phyloP scores from a whole-genome alignment of 805 yeast genomes.

The Cyberlindnera maclurae region DNA sequence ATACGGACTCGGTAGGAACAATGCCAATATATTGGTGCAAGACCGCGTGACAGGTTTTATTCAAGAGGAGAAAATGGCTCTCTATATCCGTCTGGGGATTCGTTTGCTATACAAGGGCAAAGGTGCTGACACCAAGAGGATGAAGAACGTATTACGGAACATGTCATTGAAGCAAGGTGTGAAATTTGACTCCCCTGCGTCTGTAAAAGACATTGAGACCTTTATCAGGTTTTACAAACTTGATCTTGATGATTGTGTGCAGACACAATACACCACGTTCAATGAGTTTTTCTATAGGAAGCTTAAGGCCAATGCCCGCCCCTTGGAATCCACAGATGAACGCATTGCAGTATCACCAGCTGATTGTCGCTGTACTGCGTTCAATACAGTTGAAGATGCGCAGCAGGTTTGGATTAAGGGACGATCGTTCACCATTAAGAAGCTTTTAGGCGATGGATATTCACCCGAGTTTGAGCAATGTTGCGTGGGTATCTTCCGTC shows the following conservation, averaged over 20 bases:
- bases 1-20: slow-evolving; percentile 77
- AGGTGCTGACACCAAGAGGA: slow-evolving; percentile 49
- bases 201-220: slow-evolving; percentile 60
- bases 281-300: slow-evolving; percentile 86
- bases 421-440: slow-evolving; percentile 56
- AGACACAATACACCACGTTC: slow-evolving; percentile 53
- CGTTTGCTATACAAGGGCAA: slow-evolving; percentile 74
- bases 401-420: slow-evolving; percentile 89
- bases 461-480: slow-evolving; percentile 35
- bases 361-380: slow-evolving; percentile 78
- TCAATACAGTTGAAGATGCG: slow-evolving; percentile 51
- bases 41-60: slow-evolving; percentile 84
- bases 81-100: slow-evolving; percentile 83
- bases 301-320: slow-evolving; percentile 64
- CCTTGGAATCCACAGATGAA: slow-evolving; percentile 41
- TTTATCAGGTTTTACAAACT: slow-evolving; percentile 81
- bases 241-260: slow-evolving; percentile 65
- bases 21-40: slow-evolving; percentile 91
- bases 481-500: slow-evolving; percentile 69
- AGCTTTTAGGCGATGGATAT: slow-evolving; percentile 43
- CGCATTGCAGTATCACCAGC: slow-evolving; percentile 44
- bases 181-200: slow-evolving; percentile 69
- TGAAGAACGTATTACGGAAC: slow-evolving; percentile 53
- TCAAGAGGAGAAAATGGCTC: slow-evolving; percentile 89
- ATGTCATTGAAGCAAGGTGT: slow-evolving; percentile 76